Percentiles rank a stretch among this genome's conserved stretches.
These are phyloP conservation scores for Trypanosoma theileri DNA, from an alignment of 208 protist genomes.

Conservation along the genomic window DNA sequence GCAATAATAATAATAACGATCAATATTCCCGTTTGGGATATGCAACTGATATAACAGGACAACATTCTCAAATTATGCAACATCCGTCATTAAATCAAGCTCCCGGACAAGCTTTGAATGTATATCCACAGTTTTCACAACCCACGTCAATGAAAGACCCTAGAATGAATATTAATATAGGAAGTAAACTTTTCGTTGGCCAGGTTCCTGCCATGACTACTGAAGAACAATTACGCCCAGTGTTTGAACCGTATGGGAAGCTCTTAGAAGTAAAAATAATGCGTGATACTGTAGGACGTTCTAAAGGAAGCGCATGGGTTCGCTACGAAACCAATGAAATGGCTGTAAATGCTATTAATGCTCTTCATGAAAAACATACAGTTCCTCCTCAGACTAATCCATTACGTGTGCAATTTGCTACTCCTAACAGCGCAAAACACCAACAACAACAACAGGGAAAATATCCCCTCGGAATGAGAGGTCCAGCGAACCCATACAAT, in stretches of 20 bases:
- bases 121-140: conserved; percentile 14
- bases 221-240: conserved; percentile 72
- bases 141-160: conserved; percentile 6
- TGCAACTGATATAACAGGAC: background rate
- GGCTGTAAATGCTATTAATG: conserved; percentile 62
- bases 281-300: conserved; percentile 71
- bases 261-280: conserved; percentile 86
- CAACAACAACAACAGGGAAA: conserved; percentile 21
- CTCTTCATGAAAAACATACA: conserved; percentile 74
- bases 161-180: conserved; percentile 44
- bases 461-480: conserved; percentile 4
- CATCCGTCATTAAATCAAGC: conserved; percentile 6
- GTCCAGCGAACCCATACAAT: conserved; percentile 16
- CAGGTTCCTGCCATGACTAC: conserved; percentile 86
- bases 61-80: conserved; percentile 10
- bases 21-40: conserved; percentile 17
- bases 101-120: conserved; percentile 9
- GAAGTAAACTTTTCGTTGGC: conserved; percentile 86
- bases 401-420: conserved; percentile 77
- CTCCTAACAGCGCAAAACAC: conserved; percentile 32
- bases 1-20: background rate
- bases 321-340: conserved; percentile 67
- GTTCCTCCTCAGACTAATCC: conserved; percentile 87
- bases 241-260: conserved; percentile 68
- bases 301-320: conserved; percentile 84